Percentiles rank a stretch among this genome's conserved stretches.
These are phyloP conservation scores for Clonostachys chloroleuca DNA, from an alignment of 2,329 filamentous ascomycete genomes.

Conservation along the genomic window DNA sequence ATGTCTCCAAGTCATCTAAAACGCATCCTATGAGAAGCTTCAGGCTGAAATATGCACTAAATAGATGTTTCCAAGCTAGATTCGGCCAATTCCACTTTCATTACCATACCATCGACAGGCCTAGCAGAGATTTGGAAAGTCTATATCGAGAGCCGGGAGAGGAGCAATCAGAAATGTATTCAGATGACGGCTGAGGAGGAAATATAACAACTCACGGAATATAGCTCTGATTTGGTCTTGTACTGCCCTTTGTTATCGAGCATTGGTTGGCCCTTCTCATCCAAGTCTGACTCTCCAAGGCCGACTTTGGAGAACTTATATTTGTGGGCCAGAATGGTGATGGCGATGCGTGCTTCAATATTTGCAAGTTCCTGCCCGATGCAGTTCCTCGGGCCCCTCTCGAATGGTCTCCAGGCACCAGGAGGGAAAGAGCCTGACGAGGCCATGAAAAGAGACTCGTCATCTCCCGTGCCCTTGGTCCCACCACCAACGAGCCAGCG, in stretches of 20 bases:
- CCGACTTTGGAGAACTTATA: conserved; percentile 9
- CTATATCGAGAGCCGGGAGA: background rate
- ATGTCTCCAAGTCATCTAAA: too few species aligned
- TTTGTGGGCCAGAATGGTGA: conserved; percentile 3
- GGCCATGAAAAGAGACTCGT: conserved; percentile 7
- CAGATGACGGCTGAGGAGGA: background rate
- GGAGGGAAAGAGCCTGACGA: background rate
- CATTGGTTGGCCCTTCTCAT: conserved; percentile 3
- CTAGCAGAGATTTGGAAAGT: background rate
- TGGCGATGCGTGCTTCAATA: conserved; percentile 24
- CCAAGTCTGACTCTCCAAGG: conserved; percentile 5
- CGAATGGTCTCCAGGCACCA: conserved; percentile 36
- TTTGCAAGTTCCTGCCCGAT: conserved; percentile 45
- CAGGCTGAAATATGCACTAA: too few species aligned
- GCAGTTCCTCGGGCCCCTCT: conserved; percentile 40
- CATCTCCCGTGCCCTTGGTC: conserved; percentile 4
- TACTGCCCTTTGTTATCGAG: background rate
- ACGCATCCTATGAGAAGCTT: too few species aligned
- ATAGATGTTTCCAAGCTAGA: background rate
- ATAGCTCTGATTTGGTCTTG: conserved; percentile 3
- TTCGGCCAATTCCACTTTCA: background rate
- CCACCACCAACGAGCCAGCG: conserved; percentile 18
- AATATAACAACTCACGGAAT: conserved; percentile 3
- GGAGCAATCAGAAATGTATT: background rate
- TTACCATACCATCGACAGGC: background rate